Evolutionary conservation across 2,329 filamentous ascomycete genomes (phyloP), one percentile per base, ranked within the genome.

Genomic region (Aspergillus nomiae): DNA sequence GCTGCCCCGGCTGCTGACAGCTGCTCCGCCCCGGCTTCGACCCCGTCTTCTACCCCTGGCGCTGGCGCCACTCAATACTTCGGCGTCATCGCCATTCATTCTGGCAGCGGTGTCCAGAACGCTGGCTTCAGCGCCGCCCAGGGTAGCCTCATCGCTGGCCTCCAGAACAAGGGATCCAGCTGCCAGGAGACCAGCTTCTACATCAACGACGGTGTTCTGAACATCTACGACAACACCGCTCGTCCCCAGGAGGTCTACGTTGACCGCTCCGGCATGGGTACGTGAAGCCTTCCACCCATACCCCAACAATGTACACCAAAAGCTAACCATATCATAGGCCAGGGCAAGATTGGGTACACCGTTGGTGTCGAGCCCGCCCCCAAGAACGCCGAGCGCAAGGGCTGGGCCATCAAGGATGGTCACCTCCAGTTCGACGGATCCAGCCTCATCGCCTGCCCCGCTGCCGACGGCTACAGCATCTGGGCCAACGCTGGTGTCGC

Each of bases 221-320:
- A 74, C 71, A 81, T 89, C 36, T 86, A 82, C 74, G 80, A 79
- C 38, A 66, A 70, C 30, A 75, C 76, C 26, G 77, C 74, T 5
- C 77, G 75, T 51, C 74, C 76, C 3, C 86, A 88, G 77, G 75
- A 83, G 68, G 63, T 85, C 57, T 88, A 71, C 65, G 82, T 82
- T 46, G 86, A 89, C 73, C 82, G 83, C 51, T 86, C 84, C 53
- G 86, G 85, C 70, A 87, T 87, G 85, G 86, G 84, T 82, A 82
- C 48, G 81, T 69, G 34, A n/a, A 48, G 14, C 38, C 38, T 51
- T 10, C 4, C 26, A 26, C 28, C 38, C 58, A 41, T 58, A 24
- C n/a, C 8, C 19, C 32, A 30, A 21, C 4, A 1, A 21, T 16
- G 10, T 53, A 16, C 14, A 24, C 21, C 21, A 9, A 9, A 36